These are phyloP conservation scores for Didymella arachidicola DNA, from an alignment of 2,329 filamentous ascomycete genomes.

Conservation along the genomic window DNA sequence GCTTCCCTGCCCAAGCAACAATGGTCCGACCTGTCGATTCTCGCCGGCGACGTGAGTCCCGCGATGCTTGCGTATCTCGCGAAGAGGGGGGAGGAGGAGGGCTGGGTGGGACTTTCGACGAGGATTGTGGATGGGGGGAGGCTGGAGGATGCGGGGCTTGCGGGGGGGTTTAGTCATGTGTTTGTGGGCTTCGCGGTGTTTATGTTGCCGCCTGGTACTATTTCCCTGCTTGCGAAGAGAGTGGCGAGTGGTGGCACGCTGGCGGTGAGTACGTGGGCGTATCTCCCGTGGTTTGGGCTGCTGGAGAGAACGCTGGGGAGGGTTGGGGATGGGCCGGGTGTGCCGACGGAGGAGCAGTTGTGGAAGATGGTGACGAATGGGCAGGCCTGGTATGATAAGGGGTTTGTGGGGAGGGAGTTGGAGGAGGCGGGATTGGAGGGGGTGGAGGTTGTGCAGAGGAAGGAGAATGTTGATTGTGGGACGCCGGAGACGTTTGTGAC, in stretches of 20 bases:
- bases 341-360: slow-evolving; percentile 21
- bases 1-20: slow-evolving; percentile 20
- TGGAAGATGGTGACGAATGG: slow-evolving; percentile 16
- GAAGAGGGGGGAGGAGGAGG: slow-evolving; percentile 23
- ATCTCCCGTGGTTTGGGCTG: slow-evolving; percentile 25
- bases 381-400: slow-evolving; percentile 19
- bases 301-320: slow-evolving; percentile 18
- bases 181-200: slow-evolving; percentile 38
- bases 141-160: neutral
- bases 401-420: slow-evolving; percentile 26
- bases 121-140: slow-evolving; percentile 27
- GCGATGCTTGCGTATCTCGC: slow-evolving; percentile 33
- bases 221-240: slow-evolving; percentile 14
- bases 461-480: slow-evolving; percentile 16
- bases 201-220: slow-evolving; percentile 19
- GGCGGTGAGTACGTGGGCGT: slow-evolving; percentile 33
- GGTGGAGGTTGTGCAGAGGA: slow-evolving; percentile 25
- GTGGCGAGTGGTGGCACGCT: slow-evolving; percentile 30
- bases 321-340: slow-evolving; percentile 11
- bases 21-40: slow-evolving; percentile 27
- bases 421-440: slow-evolving; percentile 25
- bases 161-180: slow-evolving; percentile 28
- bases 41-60: slow-evolving; percentile 34
- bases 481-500: slow-evolving; percentile 26
- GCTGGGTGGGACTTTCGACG: slow-evolving; percentile 30